Evolutionary conservation across 2,329 filamentous ascomycete genomes (phyloP), one percentile per base, ranked within the genome.

Genomic region (Venturia oleaginea): DNA sequence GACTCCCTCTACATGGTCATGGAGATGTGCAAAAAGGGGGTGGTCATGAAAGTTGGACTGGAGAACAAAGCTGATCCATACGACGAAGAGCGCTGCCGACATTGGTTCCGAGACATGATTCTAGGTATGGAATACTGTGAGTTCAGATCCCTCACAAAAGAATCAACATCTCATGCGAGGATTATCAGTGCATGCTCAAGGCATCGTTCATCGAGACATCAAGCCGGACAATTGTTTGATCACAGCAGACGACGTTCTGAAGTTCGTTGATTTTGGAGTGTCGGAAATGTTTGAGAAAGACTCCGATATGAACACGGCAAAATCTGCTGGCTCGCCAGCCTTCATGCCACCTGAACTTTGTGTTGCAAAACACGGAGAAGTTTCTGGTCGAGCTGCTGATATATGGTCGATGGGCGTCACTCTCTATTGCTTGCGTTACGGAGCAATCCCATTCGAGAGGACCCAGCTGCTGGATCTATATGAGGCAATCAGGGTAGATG

Each of bases 371-470:
- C 93, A 97, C 72, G 91, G 90, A 0, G 87, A 92, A 68, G 88
- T 97, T 1, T 93, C 90, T 2, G 94, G 94, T 13, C 89, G 86
- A 70, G 92, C 93, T 4, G 91, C 91, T 4, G 94, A 99, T 75
- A 92, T 99, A 63, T 99, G 94, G 94, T 96, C 93, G 3, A 97
- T 97, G 93, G 94, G 94, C 7, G 88, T 97, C 10, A 96, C 92
- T 1, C 80, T 99, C 2, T 97, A 93, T 74, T 99, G 94, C 74
- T 81, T 99, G 46, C 87, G 89, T 66, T 97, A 96, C 71, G 94
- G 94, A 38, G 82, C 80, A 61, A 88, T 99, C 67, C 94, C 94
- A 0, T 99, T 97, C 72, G 88, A 92, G 71, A 84, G 88, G 64
- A 80, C 84, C 6, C 86, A 86, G 22, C 86, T 97, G 66, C 80